Base-by-base conservation (phyloP, 345 rosid species). In the Hibiscus syriacus region DNA sequence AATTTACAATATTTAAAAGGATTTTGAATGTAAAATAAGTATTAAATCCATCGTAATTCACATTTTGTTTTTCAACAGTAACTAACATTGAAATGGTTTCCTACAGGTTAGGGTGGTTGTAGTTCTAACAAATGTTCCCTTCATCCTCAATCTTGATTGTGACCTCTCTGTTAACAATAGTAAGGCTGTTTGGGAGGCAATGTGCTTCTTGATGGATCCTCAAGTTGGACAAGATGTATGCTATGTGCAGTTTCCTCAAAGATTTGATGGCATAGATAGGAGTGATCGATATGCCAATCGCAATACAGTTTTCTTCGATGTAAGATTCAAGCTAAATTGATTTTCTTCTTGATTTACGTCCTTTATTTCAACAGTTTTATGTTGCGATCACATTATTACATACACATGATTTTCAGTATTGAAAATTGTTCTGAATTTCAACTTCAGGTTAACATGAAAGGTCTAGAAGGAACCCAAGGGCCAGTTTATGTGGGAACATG, bases 241-340 rank as follows among this genome's bases (percentile, higher is more conserved):
- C n/a, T n/a, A n/a, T n/a, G 92, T 93, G 73, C 97, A 90, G 65
- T 93, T 93, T 81, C 98, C 98, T 69, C 98, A 93, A 72, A 86
- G 98, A 39, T 93, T 93, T 70, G 98, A 93, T 78, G 98, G 97
- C 70, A 93, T 93, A 2, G 97, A 93, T 64, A 86, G 82, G 81
- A 93, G 97, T 78, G 98, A 90, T 76, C 85, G 97, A 79, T 90
- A 93, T 68, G 98, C 97, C 80, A 93, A 93, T 72, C 89, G 96
- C 25, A 93, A 93, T 71, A 81, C 73, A 22, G 98, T 93, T 73
- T 93, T 93, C 96, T 93, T 93, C 29, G 94, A 93, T 76, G 98
- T 89, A 84, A 86, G 90, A 43, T 55, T 34, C 27, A 71, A 59
- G 3, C 59, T 45, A 52, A 55, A 38, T 72, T 72, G 43, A 16